Evolutionary conservation across 257 asterid species (phyloP), one percentile per base, ranked within the genome.

Genomic region (Jasminum sambac): DNA sequence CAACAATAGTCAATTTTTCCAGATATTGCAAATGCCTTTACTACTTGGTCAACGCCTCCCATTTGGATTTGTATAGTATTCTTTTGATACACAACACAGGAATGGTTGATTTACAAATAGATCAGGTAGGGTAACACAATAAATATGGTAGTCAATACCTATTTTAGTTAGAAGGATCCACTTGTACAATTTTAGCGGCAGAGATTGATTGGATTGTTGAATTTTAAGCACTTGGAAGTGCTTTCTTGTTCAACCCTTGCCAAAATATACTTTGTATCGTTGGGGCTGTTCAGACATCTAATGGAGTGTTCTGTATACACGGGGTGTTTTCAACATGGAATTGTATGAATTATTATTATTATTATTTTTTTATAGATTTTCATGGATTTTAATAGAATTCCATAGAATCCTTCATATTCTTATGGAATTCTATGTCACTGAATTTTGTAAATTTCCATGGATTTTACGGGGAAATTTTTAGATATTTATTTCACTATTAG

Each of bases 1-100:
- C 81, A 71, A 40, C 74, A 26, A 17, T 74, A 70, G 62, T 52
- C 21, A 66, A 72, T 78, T 70, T 81, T 72, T 61, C 24, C 65
- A 48, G 58, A 6, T 52, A 30, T 52, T 17, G 61, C 61, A 19
- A 17, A 52, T 48, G 30, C 61, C 61, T 19, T 52, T 21, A 5
- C 7, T n/a, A 11, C 9, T 52, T 52, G 25, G 19, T 17, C 26
- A 3, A 52, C 13, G 30, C 61, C 61, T 10, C 58, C 58, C 24
- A 48, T 48, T 48, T 48, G 16, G 24, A 48, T n/a, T 48, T n/a
- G 24, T 48, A n/a, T 48, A n/a, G 21, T n/a, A 48, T 48, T 48
- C 58, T 48, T 48, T 48, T n/a, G 24, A 48, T n/a, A 48, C 2
- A 48, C 14, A 48, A 39, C 21, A 16, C 16, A 48, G 7, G 58